Evolutionary conservation across 495 filamentous ascomycete species (phyloP).

Genomic region (Daldinia childiae): DNA sequence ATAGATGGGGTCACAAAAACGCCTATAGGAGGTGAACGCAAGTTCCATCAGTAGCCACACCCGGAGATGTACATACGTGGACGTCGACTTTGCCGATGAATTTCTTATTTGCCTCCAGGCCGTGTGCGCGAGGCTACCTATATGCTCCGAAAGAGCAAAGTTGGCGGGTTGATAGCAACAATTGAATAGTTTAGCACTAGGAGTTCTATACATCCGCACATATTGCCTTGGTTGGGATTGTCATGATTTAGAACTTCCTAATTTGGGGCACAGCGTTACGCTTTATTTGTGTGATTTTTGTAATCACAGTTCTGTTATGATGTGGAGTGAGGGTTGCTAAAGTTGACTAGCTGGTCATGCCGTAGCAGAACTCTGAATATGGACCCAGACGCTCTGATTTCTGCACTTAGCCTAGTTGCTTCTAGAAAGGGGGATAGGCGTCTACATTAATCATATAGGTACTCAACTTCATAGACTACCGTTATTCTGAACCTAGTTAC

Average conservation of each 20-base stretch:
- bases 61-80: conserved; percentile 25
- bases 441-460: background rate
- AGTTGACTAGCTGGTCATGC: background rate
- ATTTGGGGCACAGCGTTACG: background rate
- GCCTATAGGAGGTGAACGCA: conserved; percentile 24
- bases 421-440: background rate
- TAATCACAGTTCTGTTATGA: background rate
- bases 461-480: background rate
- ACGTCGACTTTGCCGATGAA: background rate
- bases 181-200: conserved; percentile 18
- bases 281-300: background rate
- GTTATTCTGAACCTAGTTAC: background rate
- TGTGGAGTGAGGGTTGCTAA: background rate
- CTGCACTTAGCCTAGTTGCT: background rate
- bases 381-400: background rate
- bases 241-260: conserved; percentile 7
- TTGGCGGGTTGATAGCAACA: conserved; percentile 19
- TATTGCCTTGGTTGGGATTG: conserved; percentile 11
- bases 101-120: background rate
- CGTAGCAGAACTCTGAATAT: background rate
- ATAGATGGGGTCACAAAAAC: conserved; percentile 45
- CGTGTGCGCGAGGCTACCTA: conserved; percentile 17
- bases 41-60: conserved; percentile 28
- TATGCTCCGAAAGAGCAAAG: conserved; percentile 17
- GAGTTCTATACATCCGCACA: conserved; percentile 3